Evolutionary conservation across 2,329 filamentous ascomycete genomes (phyloP), one percentile per base, ranked within the genome.

Genomic region (Chaetoscypha palmicola): DNA sequence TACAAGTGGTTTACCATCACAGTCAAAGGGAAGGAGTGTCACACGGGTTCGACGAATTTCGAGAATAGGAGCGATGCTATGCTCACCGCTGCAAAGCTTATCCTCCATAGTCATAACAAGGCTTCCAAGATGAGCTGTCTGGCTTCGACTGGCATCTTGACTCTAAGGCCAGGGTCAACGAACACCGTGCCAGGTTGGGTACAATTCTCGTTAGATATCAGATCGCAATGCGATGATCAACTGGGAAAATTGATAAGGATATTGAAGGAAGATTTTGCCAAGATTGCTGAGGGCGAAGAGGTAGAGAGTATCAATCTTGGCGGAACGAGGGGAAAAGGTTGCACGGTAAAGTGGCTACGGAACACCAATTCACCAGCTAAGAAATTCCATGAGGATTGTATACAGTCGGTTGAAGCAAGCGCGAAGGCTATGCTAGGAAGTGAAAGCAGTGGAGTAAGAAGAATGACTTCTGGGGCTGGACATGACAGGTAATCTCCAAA

Each of bases 41-140:
- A 90, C 58, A 87, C 85, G 0, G 85, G 85, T 1, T 87, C 85
- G 0, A 90, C 85, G 0, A 78, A 80, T 22, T 77, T 86, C 37
- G 65, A 69, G 24, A 74, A 77, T 45, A 74, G 84, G 14, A 75
- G 77, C 4, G 84, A 89, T 59, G 79, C 84, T 1, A 66, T 88
- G 37, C 74, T 86, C 23, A 74, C 78, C 5, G 80, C 83, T 5
- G 73, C 76, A 0, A 77, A 77, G 43, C 73, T 88, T 68, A 86
- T 89, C 48, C 62, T 82, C 0, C 73, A 78, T 43, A 77, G 76
- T 1, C 76, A 85, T 58, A 72, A 74, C 38, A 69, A 82, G 2
- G 84, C 84, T 0, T 70, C 72, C 2, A 67, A 70, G 16, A 68
- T 79, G 49, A 67, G 68, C 1, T 82, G 79, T 10, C 66, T 88